phyloP scores from a whole-genome alignment of 306 rosid genomes.

The Betula pendula region DNA sequence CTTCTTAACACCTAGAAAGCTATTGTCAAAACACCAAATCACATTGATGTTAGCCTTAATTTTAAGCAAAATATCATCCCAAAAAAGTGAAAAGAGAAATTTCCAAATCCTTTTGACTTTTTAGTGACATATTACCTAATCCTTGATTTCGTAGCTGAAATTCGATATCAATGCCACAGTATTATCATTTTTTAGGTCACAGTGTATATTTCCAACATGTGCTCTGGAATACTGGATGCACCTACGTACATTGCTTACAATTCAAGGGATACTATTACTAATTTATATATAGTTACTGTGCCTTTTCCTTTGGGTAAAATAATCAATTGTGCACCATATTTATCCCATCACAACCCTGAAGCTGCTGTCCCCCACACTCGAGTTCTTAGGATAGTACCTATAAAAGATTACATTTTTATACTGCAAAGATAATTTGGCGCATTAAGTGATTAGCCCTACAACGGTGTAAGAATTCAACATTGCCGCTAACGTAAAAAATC shows the following conservation, averaged over 20 bases:
- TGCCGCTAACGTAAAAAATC: too few relatives aligned
- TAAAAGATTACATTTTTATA: too few relatives aligned
- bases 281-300: neutral
- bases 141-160: neutral
- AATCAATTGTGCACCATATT: neutral
- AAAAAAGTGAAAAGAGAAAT: neutral
- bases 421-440: too few relatives aligned
- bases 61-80: neutral
- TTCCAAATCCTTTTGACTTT: neutral
- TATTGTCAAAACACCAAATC: too few relatives aligned
- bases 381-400: neutral
- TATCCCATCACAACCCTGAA: neutral
- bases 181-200: neutral
- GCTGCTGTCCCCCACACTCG: neutral
- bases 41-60: too few relatives aligned
- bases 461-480: too few relatives aligned
- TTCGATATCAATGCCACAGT: neutral
- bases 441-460: too few relatives aligned
- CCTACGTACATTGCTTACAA: neutral
- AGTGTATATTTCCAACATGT: neutral
- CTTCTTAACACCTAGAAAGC: too few relatives aligned
- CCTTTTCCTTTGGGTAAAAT: neutral
- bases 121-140: neutral
- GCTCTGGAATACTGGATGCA: neutral
- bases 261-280: neutral